A percentile compares a stretch with the other conserved stretches of the same genome.
Evolutionary conservation across 1,139 yeast species (phyloP).

Genomic region (Saccharomyces hybrid): DNA sequence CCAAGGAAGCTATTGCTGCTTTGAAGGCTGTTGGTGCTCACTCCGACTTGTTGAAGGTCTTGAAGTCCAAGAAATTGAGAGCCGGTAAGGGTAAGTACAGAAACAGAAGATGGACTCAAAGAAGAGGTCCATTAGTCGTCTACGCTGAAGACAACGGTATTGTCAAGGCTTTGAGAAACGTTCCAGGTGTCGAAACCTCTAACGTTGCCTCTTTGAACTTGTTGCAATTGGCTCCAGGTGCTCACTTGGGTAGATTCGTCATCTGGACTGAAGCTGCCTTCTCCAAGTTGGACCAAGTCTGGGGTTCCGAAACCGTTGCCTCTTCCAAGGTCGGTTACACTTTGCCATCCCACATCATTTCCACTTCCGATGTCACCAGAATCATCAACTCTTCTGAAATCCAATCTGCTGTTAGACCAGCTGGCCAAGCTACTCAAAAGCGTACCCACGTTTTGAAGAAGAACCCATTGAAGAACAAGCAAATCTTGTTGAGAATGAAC

Average conservation of each 20-base stretch:
- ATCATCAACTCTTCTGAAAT: slow-evolving; percentile 98
- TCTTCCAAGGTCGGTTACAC: slow-evolving; percentile 85
- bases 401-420: slow-evolving; percentile 95
- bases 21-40: slow-evolving; percentile 98
- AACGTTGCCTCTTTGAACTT: slow-evolving; percentile 89
- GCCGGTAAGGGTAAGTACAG: slow-evolving; percentile 99
- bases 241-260: slow-evolving; percentile 98
- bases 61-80: slow-evolving; percentile 97
- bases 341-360: slow-evolving; percentile 87
- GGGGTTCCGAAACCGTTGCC: slow-evolving; percentile 87
- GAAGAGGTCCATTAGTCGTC: slow-evolving; percentile 99
- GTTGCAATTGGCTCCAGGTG: slow-evolving; percentile 99
- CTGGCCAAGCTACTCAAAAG: slow-evolving; percentile 91
- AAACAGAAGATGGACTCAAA: slow-evolving; percentile 99
- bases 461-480: slow-evolving; percentile 99
- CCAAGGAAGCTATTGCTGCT: slow-evolving; percentile 98
- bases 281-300: slow-evolving; percentile 91
- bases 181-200: slow-evolving; percentile 99
- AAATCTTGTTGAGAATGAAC: slow-evolving; percentile 95
- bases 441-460: slow-evolving; percentile 94
- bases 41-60: slow-evolving; percentile 95
- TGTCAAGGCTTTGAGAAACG: slow-evolving; percentile 98
- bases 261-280: slow-evolving; percentile 99
- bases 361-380: slow-evolving; percentile 95
- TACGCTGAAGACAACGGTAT: slow-evolving; percentile 97